Evolutionary conservation across 2,329 filamentous ascomycete genomes (phyloP).

Genomic region (Pseudocercospora cruenta): DNA sequence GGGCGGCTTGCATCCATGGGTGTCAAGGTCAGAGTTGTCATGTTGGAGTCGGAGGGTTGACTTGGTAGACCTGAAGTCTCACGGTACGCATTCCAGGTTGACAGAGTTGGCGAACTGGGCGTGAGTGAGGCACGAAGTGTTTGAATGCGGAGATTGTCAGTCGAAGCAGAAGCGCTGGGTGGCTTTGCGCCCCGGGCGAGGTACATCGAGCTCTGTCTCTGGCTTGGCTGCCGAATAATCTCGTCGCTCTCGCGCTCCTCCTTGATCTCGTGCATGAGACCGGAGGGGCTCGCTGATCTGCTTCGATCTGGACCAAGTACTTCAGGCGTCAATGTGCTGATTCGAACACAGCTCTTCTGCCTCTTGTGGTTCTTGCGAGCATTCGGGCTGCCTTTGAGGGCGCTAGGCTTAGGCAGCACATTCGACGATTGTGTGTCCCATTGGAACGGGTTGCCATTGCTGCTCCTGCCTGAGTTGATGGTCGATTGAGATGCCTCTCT

Average conservation of each 20-base stretch:
- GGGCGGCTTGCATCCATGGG: conserved; percentile 2
- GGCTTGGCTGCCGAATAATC: conserved; percentile 20
- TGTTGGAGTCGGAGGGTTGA: conserved; percentile 23
- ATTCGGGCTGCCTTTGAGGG: conserved; percentile 50
- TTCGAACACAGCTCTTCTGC: conserved; percentile 49
- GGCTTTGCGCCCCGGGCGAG: conserved; percentile 11
- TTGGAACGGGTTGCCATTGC: conserved; percentile 51
- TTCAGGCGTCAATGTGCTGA: conserved; percentile 47
- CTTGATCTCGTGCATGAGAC: conserved; percentile 42
- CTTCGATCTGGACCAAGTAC: conserved; percentile 44
- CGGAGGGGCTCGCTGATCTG: conserved; percentile 39
- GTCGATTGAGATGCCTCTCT: conserved; percentile 47
- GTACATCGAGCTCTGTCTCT: conserved; percentile 4
- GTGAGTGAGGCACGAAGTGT: conserved; percentile 46
- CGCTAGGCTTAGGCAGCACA: conserved; percentile 46
- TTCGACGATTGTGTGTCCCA: conserved; percentile 43
- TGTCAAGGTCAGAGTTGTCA: conserved; percentile 14
- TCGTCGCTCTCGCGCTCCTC: conserved; percentile 41
- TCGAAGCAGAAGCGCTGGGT: conserved; percentile 13
- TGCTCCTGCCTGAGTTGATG: conserved; percentile 44
- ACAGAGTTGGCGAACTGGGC: conserved; percentile 45
- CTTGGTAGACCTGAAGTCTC: conserved; percentile 19
- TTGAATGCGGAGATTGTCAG: conserved; percentile 35
- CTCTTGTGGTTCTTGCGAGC: conserved; percentile 48
- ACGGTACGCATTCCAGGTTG: conserved; percentile 39